Evolutionary conservation across 2,329 filamentous ascomycete species (phyloP).

Genomic region (Myriosclerotinia curreyana): DNA sequence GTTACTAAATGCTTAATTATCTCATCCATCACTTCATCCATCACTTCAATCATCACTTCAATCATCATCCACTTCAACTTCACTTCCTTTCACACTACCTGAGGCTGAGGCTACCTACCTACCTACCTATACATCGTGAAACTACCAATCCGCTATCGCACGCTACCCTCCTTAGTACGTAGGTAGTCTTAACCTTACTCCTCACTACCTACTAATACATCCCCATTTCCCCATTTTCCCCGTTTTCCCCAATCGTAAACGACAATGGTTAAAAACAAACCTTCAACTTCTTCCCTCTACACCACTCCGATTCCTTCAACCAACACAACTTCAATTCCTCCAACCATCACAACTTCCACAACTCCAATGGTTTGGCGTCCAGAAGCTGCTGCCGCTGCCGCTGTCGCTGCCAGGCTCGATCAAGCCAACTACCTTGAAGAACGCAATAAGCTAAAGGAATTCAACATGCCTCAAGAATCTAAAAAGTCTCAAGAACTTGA

Average conservation of each 20-base stretch:
- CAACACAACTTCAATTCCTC: background rate
- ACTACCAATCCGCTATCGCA: constrained; percentile 21
- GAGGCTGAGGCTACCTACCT: too few species aligned
- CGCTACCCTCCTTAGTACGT: too few species aligned
- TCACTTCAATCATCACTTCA: background rate
- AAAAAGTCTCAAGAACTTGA: too few species aligned
- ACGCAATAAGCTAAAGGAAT: too few species aligned
- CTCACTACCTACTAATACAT: background rate
- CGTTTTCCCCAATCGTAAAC: background rate
- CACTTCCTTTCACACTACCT: background rate
- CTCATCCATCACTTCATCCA: background rate
- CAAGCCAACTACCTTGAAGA: too few species aligned
- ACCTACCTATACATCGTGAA: background rate
- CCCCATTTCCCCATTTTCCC: background rate
- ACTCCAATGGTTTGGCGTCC: too few species aligned
- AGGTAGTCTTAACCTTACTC: background rate
- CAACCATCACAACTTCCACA: background rate
- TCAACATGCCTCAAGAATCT: background rate
- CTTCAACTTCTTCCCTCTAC: background rate
- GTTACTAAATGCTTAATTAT: background rate
- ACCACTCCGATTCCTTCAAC: background rate
- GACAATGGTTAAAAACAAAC: constrained; percentile 8
- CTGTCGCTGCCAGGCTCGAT: too few species aligned
- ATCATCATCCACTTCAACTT: background rate
- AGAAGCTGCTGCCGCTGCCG: too few species aligned